Evolutionary conservation across 1,284 basidiomycete genomes (phyloP), one percentile per base, ranked within the genome.

Genomic region (Ustilago loliicola): DNA sequence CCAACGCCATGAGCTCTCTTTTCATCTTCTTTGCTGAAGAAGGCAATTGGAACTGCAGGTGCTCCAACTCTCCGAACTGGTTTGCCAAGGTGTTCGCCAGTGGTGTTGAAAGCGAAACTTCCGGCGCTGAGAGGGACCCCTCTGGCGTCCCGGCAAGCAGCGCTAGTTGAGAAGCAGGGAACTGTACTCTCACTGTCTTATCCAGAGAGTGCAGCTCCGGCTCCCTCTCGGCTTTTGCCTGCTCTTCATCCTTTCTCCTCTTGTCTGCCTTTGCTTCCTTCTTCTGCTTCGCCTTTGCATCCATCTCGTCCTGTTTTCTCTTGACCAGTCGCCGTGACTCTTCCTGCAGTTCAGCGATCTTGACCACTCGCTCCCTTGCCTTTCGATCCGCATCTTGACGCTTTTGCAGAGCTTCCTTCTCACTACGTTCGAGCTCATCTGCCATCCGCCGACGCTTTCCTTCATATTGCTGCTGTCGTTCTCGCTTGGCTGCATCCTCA

Each of bases 381-480:
- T 40, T 29, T 19, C 29, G 32, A 19, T 61, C 65, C 83, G 89
- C 90, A 53, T 88, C 87, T 36, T 88, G 88, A 11, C 88, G 87
- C 82, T 91, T 90, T 80, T 91, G 90, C 74, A 89, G 88, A 75
- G 90, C 89, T 70, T 91, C 90, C 51, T 91, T 91, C 58, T 97
- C 95, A 27, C 92, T 89, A 71, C 91, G 91, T 81, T 94, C 92
- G 19, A 97, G 89, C 73, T 96, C 95, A 67, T 94, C 92, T 13
- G 95, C 90, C 82, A 95, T 89, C 23, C 87, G 90, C 86, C 93
- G 93, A 32, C 94, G 90, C 86, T 95, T 94, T 65, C 88, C 89
- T 81, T 95, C 93, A 85, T 91, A 93, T 13, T 90, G 88, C 6
- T 93, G 90, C 81, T 91, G 94, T 13, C 93, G 90, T 60, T 91